Evolutionary conservation across 176 grass and related monocot genomes (phyloP).

Genomic region (Musa troglodytarum): DNA sequence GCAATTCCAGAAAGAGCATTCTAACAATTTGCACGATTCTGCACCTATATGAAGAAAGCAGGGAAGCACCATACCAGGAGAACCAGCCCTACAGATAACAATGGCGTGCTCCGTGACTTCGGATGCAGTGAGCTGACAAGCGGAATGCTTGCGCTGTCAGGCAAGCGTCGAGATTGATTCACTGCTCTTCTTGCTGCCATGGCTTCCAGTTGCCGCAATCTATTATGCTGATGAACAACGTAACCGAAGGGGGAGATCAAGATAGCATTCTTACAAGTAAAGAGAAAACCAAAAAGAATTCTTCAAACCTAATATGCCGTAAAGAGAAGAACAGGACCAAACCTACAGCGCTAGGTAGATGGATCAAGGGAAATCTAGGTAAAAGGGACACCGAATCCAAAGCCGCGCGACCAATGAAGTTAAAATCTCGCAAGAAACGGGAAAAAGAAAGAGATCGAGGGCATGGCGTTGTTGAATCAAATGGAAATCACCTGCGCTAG

Average conservation of each 20-base stretch:
- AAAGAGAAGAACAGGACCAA: neutral
- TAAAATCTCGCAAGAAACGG: no score
- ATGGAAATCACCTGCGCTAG: neutral
- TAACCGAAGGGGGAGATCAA: neutral
- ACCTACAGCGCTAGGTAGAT: neutral
- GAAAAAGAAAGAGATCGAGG: neutral
- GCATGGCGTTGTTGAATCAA: neutral
- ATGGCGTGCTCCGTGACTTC: slow-evolving; percentile 66
- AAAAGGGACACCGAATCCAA: no score
- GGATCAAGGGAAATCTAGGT: neutral
- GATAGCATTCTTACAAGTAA: neutral
- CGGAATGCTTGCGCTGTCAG: slow-evolving; percentile 43
- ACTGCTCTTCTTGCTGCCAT: slow-evolving; percentile 51
- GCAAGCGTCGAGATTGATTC: slow-evolving; percentile 56
- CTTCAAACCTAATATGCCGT: neutral
- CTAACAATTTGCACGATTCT: neutral
- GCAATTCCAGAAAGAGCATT: slow-evolving; percentile 17
- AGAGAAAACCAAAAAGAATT: neutral
- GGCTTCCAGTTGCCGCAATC: neutral
- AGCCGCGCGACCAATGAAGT: no score
- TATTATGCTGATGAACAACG: neutral
- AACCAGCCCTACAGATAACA: slow-evolving; percentile 65
- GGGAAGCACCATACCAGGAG: slow-evolving; percentile 37
- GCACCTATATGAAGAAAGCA: neutral
- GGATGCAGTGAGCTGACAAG: slow-evolving; percentile 49